Base-by-base conservation (phyloP, 2,329 filamentous ascomycete species). In the Gaeumannomyces sp. region DNA sequence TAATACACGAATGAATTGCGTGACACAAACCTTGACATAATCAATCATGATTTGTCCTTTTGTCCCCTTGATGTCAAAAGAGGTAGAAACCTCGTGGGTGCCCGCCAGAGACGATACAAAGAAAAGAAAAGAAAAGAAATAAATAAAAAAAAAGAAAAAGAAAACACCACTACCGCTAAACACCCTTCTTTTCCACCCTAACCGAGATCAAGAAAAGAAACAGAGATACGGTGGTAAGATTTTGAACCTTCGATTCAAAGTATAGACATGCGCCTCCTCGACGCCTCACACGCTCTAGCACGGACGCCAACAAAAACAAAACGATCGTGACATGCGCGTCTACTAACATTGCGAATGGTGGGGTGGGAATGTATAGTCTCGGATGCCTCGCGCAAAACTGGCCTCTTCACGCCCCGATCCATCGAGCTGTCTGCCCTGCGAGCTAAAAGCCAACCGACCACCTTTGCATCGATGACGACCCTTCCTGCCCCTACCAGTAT, bases 401-500 rank as follows among this genome's bases (percentile, higher is more conserved):
- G 22, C 45, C 19, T 53, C 45, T 10, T 53, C 8, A 53, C 16
- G 4, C 11, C 33, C 38, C 38, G 19, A 50, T 4, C 45, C 45
- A 8, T 25, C 45, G 45, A 53, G 45, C 45, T 7, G 8, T 53
- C 45, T n/a, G 45, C 22, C 45, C 45, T 3, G 19, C 45, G 45
- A 53, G 57, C 62, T 27, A 38, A 28, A 63, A 31, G 33, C 7
- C 11, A 38, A 45, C n/a, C 27, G 13, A 22, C 19, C 19, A 62
- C 28, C 38, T 57, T 16, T n/a, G 61, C n/a, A 5, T 56, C 25
- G 25, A 19, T 28, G 38, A 29, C n/a, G n/a, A n/a, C 22, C 50
- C 59, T 29, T 59, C 29, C 29, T 35, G 31, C 27, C n/a, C 35
- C 63, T 69, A 75, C 72, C 72, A 75, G 66, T 74, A 74, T 19